Evolutionary conservation across 202 grass and related monocot species (phyloP).

Genomic region (Brachypodium distachyon): DNA sequence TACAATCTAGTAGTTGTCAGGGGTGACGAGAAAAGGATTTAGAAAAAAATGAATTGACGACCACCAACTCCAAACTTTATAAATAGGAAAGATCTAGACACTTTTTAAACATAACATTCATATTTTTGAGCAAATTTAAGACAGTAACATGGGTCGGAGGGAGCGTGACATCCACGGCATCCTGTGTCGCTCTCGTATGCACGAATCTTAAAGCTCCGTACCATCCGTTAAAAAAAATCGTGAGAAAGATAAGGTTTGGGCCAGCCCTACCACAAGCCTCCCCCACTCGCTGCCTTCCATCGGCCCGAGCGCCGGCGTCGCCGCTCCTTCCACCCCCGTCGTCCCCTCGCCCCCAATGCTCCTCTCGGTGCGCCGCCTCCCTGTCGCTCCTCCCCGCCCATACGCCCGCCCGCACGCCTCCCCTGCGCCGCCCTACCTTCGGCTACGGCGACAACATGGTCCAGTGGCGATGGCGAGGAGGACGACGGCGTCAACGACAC

Average conservation of each 20-base stretch:
- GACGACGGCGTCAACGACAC: background rate
- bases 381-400: background rate
- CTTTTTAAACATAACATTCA: no score
- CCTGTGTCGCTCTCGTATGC: no score
- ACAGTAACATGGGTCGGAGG: no score
- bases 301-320: background rate
- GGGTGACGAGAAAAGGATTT: no score
- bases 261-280: background rate
- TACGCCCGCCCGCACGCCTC: background rate
- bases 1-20: no score
- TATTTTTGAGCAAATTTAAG: no score
- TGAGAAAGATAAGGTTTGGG: slow-evolving; percentile 3
- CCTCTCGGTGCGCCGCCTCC: background rate
- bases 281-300: background rate
- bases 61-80: no score
- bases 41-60: no score
- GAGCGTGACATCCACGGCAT: no score
- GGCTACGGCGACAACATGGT: background rate
- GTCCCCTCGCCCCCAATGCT: background rate
- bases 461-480: background rate
- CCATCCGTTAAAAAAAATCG: background rate
- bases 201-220: no score
- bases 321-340: background rate
- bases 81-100: no score
- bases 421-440: background rate